Base-by-base conservation (phyloP, 2,329 filamentous ascomycete genomes). In the Venturia nashicola region DNA sequence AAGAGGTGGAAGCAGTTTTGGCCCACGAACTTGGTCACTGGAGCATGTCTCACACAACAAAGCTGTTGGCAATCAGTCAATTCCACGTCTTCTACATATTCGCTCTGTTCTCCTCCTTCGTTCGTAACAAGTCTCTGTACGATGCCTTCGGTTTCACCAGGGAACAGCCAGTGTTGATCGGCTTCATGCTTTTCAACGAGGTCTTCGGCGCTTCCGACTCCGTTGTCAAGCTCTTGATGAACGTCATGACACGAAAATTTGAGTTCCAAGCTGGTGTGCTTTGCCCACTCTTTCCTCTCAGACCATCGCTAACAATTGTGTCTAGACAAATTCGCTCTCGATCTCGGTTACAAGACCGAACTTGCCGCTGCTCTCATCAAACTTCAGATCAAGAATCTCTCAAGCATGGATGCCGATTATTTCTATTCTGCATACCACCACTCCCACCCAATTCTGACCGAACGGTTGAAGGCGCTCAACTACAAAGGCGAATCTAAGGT, bases 361-460 rank as follows among this genome's bases (percentile, higher is more conserved):
- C 86, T 99, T 62, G 91, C 92, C 54, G 82, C 85, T 67, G 94
- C 91, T 27, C 84, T 99, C 67, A 91, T 99, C 78, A 97, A 97
- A 80, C 88, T 99, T 62, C 95, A 99, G 78, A 91, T 97, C 72
- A 92, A 97, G 80, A 99, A 99, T 74, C 82, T 99, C 69, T 96
- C 91, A 77, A 95, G 90, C 66, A 97, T 99, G 93, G 94, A 99
- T 71, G 94, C 94, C 36, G 95, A 99, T 77, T 96, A 90, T 89
- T 86, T 97, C 83, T 99, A 96, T 76, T 94, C 94, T 63, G 95
- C 88, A 77, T 99, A 97, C 81, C 92, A 99, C 79, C 97, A 95
- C 82, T 97, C 93, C 32, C 94, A 99, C 77, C 94, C 94, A 0
- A 97, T 97, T 69, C 80, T 99, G 68, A 89, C 92, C 1, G 95